A percentile compares a stretch with the other conserved stretches of the same genome.
Evolutionary conservation across 305 asterid species (phyloP).

Genomic region (Striga hermonthica): DNA sequence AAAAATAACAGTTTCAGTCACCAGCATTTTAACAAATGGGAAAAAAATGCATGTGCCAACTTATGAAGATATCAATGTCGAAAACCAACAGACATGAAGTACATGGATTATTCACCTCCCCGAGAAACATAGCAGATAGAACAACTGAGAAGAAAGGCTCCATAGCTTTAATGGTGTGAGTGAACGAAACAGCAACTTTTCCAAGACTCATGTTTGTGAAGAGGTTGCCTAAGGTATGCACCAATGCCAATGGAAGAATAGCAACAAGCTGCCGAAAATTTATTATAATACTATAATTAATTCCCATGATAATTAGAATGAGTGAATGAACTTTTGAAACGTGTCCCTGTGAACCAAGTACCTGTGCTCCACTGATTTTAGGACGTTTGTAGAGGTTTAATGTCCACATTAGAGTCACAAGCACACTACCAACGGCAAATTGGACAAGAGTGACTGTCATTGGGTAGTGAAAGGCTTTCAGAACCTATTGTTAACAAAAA

Average conservation of each 20-base stretch:
- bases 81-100: constrained; percentile 13
- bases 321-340: not conserved
- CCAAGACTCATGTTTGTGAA: constrained; percentile 99
- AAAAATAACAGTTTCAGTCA: not conserved
- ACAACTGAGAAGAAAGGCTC: constrained; percentile 98
- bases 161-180: constrained; percentile 97
- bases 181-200: constrained; percentile 94
- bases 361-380: constrained; percentile 85
- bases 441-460: constrained; percentile 79
- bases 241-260: constrained; percentile 86
- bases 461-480: constrained; percentile 79
- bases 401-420: constrained; percentile 77
- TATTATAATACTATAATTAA: not conserved
- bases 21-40: too few species aligned
- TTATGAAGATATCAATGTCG: constrained; percentile 9
- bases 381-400: constrained; percentile 78
- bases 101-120: constrained; percentile 57
- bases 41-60: not conserved
- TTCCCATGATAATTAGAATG: constrained; percentile 7
- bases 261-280: constrained; percentile 64
- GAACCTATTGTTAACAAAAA: constrained; percentile 49
- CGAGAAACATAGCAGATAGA: constrained; percentile 91
- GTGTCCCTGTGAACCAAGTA: constrained; percentile 30
- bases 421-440: constrained; percentile 77
- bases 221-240: constrained; percentile 85